These are phyloP conservation scores for Metschnikowia continentalis DNA, from an alignment of 805 yeast genomes.

Conservation along the genomic window DNA sequence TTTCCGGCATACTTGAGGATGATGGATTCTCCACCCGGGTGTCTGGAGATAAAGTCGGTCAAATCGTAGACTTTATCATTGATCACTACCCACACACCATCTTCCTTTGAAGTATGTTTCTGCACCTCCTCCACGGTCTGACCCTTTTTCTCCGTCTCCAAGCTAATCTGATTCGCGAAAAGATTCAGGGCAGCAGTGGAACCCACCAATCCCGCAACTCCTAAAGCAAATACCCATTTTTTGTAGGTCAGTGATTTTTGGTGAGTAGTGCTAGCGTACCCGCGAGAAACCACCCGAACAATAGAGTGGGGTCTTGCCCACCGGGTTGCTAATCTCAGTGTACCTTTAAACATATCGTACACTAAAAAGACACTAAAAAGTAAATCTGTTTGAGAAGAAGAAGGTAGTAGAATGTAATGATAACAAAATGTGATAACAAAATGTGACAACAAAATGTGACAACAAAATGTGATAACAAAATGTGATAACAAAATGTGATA, in stretches of 20 bases:
- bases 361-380: no score
- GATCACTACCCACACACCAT: slow-evolving; percentile 30
- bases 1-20: slow-evolving; percentile 41
- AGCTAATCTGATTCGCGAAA: background rate
- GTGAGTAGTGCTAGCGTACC: background rate
- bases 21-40: slow-evolving; percentile 48
- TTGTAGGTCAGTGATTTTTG: background rate
- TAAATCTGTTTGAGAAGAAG: no score
- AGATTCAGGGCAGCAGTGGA: background rate
- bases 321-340: background rate
- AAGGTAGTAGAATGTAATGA: no score
- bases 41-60: slow-evolving; percentile 34
- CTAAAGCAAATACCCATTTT: background rate
- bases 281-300: background rate
- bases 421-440: no score
- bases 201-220: slow-evolving; percentile 3
- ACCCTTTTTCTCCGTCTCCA: slow-evolving; percentile 10
- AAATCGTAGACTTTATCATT: slow-evolving; percentile 33
- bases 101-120: slow-evolving; percentile 8
- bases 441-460: no score
- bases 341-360: background rate
- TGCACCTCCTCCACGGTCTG: slow-evolving; percentile 14
- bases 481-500: no score
- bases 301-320: background rate
- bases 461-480: no score